These are phyloP conservation scores for Hypericum androsaemum DNA, from an alignment of 345 rosid genomes.

Conservation along the genomic window DNA sequence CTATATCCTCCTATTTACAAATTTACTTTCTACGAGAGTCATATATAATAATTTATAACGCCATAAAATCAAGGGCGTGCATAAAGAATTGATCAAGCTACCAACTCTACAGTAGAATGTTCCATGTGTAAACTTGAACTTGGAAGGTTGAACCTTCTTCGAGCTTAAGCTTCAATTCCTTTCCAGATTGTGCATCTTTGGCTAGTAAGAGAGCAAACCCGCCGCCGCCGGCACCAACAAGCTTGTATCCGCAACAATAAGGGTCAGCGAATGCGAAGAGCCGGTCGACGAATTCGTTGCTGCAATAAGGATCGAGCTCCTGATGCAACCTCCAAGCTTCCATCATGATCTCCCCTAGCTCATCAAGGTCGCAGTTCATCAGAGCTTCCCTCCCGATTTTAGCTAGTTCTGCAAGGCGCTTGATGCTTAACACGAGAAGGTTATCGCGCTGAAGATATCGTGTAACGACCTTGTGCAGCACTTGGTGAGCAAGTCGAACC, in stretches of 20 bases:
- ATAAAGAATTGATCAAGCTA: background rate
- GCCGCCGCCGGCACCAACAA: constrained; percentile 97
- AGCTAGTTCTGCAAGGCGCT: constrained; percentile 77
- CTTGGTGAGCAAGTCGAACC: constrained; percentile 94
- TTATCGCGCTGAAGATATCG: constrained; percentile 78
- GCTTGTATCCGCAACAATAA: constrained; percentile 85
- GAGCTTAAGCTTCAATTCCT: constrained; percentile 37
- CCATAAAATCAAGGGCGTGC: background rate
- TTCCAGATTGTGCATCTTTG: constrained; percentile 44
- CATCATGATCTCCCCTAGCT: constrained; percentile 77
- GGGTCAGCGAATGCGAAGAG: constrained; percentile 57
- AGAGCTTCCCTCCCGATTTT: constrained; percentile 79
- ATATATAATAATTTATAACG: background rate
- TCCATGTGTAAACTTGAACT: constrained; percentile 62
- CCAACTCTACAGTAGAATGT: constrained; percentile 21
- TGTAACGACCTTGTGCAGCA: constrained; percentile 80
- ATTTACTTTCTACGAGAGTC: too few relatives aligned
- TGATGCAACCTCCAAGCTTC: constrained; percentile 97
- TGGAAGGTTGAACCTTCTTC: constrained; percentile 38
- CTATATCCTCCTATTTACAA: too few relatives aligned
- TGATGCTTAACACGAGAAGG: constrained; percentile 69
- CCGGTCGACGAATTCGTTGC: constrained; percentile 74
- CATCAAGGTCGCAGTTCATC: constrained; percentile 73
- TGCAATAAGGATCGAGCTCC: constrained; percentile 92
- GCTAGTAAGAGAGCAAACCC: constrained; percentile 75